Base-by-base conservation (phyloP, 495 filamentous ascomycete species). In the Tuber borchii region DNA sequence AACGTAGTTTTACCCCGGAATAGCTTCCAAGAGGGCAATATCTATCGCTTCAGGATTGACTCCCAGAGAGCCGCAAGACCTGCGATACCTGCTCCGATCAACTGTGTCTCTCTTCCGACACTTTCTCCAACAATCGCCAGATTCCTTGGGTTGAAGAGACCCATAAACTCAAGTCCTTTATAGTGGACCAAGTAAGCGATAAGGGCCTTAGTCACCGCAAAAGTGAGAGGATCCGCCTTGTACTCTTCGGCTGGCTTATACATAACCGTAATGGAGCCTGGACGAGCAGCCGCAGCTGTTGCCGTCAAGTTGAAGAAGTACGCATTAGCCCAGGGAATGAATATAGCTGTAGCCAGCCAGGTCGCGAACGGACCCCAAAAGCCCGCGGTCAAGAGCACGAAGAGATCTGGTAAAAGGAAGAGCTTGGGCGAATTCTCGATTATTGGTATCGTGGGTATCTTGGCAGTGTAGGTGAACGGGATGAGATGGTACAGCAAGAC, bases 271-370 rank as follows among this genome's bases (percentile, higher is more conserved):
- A 76, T 72, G 75, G 78, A 77, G 44, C 79, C 74, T 31, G 78
- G 76, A 44, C 83, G 74, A 45, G 77, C 76, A 75, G 77, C 79
- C 77, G 80, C 77, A 78, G 82, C 77, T 73, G 83, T 85, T 76
- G 83, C 84, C 70, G 89, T 91, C 79, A 97, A 81, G 83, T 99
- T 97, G 86, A 96, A 89, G 83, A 97, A 95, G 82, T 93, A 97
- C 1, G 91, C 93, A 48, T 89, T 87, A 40, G 91, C 73, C 73
- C 90, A 79, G 6, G 95, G 95, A 76, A 95, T 71, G 20, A 91
- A 42, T 22, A 94, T 77, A 79, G 88, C 90, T 4, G 93, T 95
- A 42, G 91, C 82, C 3, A 88, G 78, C 95, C 96, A 99, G 37
- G 95, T 86, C 16, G 89, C 85, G 44, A 92, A 89, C 0, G 94